phyloP scores from a whole-genome alignment of 2,329 filamentous ascomycete genomes.

The Dothideomycetidae sp. region DNA sequence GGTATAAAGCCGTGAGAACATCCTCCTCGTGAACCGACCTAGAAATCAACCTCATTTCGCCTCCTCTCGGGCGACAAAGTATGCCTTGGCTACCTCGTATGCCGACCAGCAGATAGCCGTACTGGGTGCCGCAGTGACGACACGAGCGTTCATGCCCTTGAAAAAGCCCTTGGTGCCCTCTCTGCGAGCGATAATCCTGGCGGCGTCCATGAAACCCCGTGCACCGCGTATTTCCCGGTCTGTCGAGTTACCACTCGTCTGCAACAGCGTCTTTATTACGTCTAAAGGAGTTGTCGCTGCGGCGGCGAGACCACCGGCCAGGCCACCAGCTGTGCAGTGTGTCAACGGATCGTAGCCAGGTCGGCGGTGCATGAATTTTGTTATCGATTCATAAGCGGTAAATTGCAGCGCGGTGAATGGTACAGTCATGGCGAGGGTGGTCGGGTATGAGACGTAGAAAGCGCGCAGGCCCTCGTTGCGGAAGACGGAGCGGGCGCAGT shows the following conservation, averaged over 20 bases:
- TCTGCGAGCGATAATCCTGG: constrained; percentile 64
- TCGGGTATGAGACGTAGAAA: constrained; percentile 98
- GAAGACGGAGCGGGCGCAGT: constrained; percentile 84
- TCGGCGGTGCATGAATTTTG: constrained; percentile 69
- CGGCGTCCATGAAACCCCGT: constrained; percentile 67
- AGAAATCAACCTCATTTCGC: constrained; percentile 16
- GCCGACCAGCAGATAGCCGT: constrained; percentile 96
- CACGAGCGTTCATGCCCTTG: constrained; percentile 77
- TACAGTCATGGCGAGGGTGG: constrained; percentile 95
- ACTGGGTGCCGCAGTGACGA: constrained; percentile 95
- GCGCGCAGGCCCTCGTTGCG: constrained; percentile 73
- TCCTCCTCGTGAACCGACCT: too few species aligned
- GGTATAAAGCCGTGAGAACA: too few species aligned
- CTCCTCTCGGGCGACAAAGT: constrained; percentile 38
- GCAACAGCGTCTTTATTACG: constrained; percentile 93
- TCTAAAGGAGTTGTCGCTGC: constrained; percentile 92
- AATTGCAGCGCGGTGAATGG: constrained; percentile 96
- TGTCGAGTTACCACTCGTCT: constrained; percentile 72
- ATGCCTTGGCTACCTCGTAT: constrained; percentile 55
- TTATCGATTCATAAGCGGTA: constrained; percentile 92
- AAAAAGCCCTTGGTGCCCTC: constrained; percentile 83
- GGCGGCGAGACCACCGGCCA: constrained; percentile 86
- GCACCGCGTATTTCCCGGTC: constrained; percentile 74
- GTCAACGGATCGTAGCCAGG: constrained; percentile 84
- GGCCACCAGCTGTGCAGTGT: constrained; percentile 80